These are phyloP conservation scores for Trametes maxima DNA, from an alignment of 768 basidiomycete species.

Conservation along the genomic window DNA sequence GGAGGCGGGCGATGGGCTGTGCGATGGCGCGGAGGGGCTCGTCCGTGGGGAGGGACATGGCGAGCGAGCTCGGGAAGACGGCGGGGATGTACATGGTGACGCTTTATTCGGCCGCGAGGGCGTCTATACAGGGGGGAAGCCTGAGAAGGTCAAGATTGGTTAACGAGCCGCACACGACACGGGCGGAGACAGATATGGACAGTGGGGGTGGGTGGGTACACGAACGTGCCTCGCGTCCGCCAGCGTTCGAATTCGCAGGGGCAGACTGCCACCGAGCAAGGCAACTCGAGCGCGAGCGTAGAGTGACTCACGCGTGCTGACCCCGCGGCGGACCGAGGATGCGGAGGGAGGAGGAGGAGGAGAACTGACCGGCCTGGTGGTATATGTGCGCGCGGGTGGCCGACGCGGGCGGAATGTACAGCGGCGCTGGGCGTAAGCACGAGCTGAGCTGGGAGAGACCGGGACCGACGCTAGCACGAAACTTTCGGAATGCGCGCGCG, in stretches of 20 bases:
- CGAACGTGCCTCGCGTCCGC: conserved; percentile 10
- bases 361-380: background rate
- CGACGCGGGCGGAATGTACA: background rate
- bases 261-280: background rate
- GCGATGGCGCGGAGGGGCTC: conserved; percentile 22
- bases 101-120: conserved; percentile 8
- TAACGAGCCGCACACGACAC: background rate
- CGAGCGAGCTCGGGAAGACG: background rate
- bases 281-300: too few relatives aligned
- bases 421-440: background rate
- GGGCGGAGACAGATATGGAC: background rate
- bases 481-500: background rate
- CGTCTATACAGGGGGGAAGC: conserved; percentile 12
- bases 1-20: conserved; percentile 29
- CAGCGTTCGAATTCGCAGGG: background rate
- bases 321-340: background rate
- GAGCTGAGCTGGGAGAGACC: too few relatives aligned
- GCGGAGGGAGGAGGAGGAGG: background rate
- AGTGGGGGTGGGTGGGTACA: background rate
- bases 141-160: conserved; percentile 12
- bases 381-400: background rate
- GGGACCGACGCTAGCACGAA: background rate
- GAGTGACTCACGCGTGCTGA: background rate
- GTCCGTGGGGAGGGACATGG: conserved; percentile 24
- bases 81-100: conserved; percentile 20